Base-by-base conservation (phyloP, 768 basidiomycete species). In the Gloeophyllum trabeum region DNA sequence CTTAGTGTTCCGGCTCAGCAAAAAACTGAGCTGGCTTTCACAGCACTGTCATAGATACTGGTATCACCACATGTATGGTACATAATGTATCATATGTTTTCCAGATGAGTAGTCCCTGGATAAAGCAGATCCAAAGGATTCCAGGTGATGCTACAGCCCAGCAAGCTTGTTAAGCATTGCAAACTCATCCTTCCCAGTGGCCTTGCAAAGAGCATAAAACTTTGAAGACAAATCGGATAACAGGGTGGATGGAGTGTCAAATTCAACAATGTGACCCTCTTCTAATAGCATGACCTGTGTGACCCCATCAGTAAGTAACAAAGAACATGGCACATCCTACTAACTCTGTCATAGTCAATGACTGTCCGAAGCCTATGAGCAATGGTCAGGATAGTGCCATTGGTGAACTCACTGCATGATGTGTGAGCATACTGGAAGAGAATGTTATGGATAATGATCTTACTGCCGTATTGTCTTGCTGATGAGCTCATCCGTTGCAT, bases 401-500 rank as follows among this genome's bases (percentile, higher is more conserved):
- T 70, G 3, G 81, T 75, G 48, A 89, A 90, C 62, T 83, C 79
- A 12, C 81, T 84, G 51, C 3, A 13, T 5, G 12, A 32, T 84
- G 51, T 3, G 12, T 5, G 12, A 32, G 28, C 10, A 32, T 32
- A 16, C 16, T 16, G 16, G 28, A 10, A 16, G 16, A 32, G 28
- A 32, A 16, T 10, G 28, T 32, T 16, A 10, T 10, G 28, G 28
- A 16, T 32, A 32, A 32, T 10, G 36, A 13, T 65, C 79, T 55
- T 53, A 88, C 86, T 79, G 75, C 63, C 82, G 63, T 35, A 88
- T 88, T 3, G 84, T 86, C 54, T 81, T 81, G 28, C 81, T 70
- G 50, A 88, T 92, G 3, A 91, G 67, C 53, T 90, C 87, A 55
- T 93, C 89, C 0, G 90, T 91, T 16, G 86, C 86, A 56, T 90